Evolutionary conservation across 495 filamentous ascomycete genomes (phyloP), one percentile per base, ranked within the genome.

Genomic region (Hypomontagnella monticulosa): DNA sequence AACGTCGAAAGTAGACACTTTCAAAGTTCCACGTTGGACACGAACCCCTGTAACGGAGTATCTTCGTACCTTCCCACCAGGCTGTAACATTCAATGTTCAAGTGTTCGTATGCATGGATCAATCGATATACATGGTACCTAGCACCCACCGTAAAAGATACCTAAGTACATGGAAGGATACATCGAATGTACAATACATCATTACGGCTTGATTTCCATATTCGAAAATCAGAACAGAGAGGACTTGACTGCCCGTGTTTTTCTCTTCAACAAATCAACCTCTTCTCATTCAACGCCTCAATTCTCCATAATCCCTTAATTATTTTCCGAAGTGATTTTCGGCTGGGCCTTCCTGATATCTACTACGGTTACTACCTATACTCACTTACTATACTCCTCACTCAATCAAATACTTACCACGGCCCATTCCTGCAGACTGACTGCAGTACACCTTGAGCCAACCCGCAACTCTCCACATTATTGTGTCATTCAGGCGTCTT

Each of bases 391-490:
- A 36, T 36, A 5, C 33, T n/a, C n/a, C n/a, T n/a, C n/a, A n/a
- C n/a, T n/a, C n/a, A n/a, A n/a, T n/a, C n/a, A n/a, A n/a, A n/a
- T n/a, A n/a, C n/a, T 16, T 27, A 38, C 49, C 53, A 14, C 46
- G 48, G 47, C 41, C 42, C 40, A 42, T 49, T 58, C 30, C 23
- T 27, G 23, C 23, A 27, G 23, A 27, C 53, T 65, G 23, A 27
- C 53, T 65, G 59, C 59, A 63, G 59, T 68, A 62, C 65, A 59
- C 66, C 60, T 69, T 67, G 38, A 50, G 43, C 38, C 32, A 15
- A 56, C 48, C 66, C 66, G 60, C 43, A 57, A 64, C 66, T 55
- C 66, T 69, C 66, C 60, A 69, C 66, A 63, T 40, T 60, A 69
- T 69, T 69, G 66, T 69, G 66, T 64, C 66, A 63, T 69, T 48